Base-by-base conservation (phyloP, 2,329 filamentous ascomycete genomes). In the Moelleriella libera region DNA sequence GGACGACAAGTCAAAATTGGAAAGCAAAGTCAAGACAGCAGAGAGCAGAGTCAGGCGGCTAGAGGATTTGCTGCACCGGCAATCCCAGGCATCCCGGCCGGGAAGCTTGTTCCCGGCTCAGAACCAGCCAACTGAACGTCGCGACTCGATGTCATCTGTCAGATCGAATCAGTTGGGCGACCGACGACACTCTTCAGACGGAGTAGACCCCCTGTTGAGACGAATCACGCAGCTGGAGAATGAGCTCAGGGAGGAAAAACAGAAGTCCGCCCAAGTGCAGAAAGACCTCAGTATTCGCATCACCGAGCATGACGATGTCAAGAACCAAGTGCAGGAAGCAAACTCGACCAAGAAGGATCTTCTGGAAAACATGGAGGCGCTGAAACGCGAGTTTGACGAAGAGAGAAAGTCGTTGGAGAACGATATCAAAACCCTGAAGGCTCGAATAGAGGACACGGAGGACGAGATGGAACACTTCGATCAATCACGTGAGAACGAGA, bases 291-390 rank as follows among this genome's bases (percentile, higher is more conserved):
- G 75, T 47, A 66, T 69, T 3, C 74, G 74, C 46, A 69, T 61
- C 53, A 77, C 70, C 45, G 75, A 73, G 54, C 78, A 77, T 59
- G 75, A 69, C 55, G 74, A 78, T 55, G 77, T 76, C 58, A 82
- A 75, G 67, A 76, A 70, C 57, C 82, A 82, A 56, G 76, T 95
- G 51, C 80, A 92, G 52, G 90, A 97, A 62, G 86, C 80, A 5
- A 87, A 92, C 55, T 89, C 87, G 3, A 96, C 85, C 1, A 98
- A 98, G 63, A 85, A 85, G 56, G 92, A 97, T 62, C 77, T 98
- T 8, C 80, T 98, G 66, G 83, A 87, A 53, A 98, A 98, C 58
- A 87, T 98, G 68, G 88, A 97, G 59, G 83, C 89, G 10, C 78
- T 94, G 53, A 88, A 96, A 63, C 80, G 80, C 30, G 92, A 97